These are phyloP conservation scores for Helicostylum pulchrum DNA, from an alignment of 192 early-diverging fungal species.

Conservation along the genomic window DNA sequence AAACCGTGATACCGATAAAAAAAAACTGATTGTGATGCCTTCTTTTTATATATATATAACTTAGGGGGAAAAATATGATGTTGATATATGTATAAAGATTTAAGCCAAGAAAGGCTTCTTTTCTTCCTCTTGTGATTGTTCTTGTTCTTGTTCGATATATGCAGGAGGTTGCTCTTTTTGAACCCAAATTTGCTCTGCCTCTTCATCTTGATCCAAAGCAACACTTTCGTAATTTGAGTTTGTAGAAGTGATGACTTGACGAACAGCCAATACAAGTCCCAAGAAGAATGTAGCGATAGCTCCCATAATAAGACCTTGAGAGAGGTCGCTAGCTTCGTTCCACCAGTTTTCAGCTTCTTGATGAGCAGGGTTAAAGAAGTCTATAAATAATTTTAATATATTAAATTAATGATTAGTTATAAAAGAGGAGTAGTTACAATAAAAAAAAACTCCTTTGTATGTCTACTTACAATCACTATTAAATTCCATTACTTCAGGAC, in stretches of 20 bases:
- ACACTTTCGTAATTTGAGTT: slow-evolving; percentile 16
- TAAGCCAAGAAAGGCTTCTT: slow-evolving; percentile 22
- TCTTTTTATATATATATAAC: too few relatives aligned
- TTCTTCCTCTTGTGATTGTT: slow-evolving; percentile 7
- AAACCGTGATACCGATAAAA: too few relatives aligned
- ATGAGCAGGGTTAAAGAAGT: neutral
- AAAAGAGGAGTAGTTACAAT: neutral
- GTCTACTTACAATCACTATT: neutral
- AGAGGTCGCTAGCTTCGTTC: slow-evolving; percentile 20
- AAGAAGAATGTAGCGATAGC: slow-evolving; percentile 27
- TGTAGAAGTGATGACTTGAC: slow-evolving; percentile 20
- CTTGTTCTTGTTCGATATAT: neutral
- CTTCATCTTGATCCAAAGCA: neutral
- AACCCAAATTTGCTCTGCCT: slow-evolving; percentile 4
- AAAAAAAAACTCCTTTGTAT: neutral
- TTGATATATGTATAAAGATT: slow-evolving; percentile 3
- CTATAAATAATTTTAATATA: neutral
- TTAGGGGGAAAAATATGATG: neutral
- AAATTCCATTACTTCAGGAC: neutral
- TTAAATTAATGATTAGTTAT: neutral
- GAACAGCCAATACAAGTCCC: slow-evolving; percentile 21
- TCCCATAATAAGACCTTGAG: slow-evolving; percentile 24
- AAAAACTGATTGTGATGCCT: too few relatives aligned
- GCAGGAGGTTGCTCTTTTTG: slow-evolving; percentile 17
- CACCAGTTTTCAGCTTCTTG: slow-evolving; percentile 20